Evolutionary conservation across 352 stramenopile genomes (phyloP).

Genomic region (Detonula confervacea): DNA sequence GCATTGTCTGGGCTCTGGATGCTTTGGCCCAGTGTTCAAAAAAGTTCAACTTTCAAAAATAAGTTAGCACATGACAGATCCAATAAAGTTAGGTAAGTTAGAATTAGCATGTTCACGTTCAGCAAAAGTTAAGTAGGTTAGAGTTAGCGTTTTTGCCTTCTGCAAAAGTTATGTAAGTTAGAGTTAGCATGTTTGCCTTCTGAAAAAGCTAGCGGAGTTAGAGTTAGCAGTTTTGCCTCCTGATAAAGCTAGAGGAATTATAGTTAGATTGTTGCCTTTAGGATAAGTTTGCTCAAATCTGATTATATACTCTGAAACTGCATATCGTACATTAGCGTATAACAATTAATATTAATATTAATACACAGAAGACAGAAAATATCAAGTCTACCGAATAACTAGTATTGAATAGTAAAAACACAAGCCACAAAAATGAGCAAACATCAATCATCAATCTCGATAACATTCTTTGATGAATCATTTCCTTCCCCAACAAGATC

Average conservation of each 20-base stretch:
- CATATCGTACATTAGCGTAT: no score
- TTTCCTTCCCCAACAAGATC: conserved; percentile 5
- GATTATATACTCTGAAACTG: no score
- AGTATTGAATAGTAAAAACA: not conserved
- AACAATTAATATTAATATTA: no score
- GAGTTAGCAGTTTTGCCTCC: no score
- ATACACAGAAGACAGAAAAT: no score
- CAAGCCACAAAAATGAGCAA: conserved; percentile 3
- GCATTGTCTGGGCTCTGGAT: no score
- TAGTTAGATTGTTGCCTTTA: no score
- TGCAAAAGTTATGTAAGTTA: not conserved
- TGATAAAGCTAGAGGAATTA: no score
- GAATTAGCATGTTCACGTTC: not conserved
- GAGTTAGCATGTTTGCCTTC: not conserved
- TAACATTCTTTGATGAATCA: not conserved
- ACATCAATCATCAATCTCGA: not conserved
- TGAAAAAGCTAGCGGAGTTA: no score
- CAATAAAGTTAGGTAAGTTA: not conserved
- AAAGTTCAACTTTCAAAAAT: not conserved
- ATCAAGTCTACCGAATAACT: not conserved
- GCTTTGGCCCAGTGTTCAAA: not conserved
- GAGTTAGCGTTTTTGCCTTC: not conserved
- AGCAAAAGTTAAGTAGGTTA: not conserved
- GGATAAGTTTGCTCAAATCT: no score
- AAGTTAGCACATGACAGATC: conserved; percentile 2